phyloP scores from a whole-genome alignment of 345 rosid genomes.

The Hibiscus mutabilis region DNA sequence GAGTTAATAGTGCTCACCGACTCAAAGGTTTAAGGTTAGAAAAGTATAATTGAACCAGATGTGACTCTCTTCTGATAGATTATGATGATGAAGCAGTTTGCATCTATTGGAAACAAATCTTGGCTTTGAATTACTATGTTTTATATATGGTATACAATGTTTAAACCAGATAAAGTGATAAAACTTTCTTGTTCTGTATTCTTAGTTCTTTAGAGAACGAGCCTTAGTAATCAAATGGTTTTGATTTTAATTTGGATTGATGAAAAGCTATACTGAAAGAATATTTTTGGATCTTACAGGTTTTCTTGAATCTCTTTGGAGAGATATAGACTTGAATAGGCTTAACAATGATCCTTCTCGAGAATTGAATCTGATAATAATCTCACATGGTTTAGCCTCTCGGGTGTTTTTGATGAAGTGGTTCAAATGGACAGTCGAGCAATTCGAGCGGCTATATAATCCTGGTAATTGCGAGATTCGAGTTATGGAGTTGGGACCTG shows the following conservation, averaged over 20 bases:
- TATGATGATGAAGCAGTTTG: not conserved
- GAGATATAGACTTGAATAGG: constrained; percentile 89
- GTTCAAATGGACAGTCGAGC: constrained; percentile 96
- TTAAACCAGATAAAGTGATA: not conserved
- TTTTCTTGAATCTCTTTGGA: constrained; percentile 93
- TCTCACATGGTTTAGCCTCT: constrained; percentile 71
- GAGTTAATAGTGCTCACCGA: not conserved
- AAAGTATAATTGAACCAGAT: not conserved
- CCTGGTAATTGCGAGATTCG: constrained; percentile 65
- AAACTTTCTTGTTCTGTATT: not conserved
- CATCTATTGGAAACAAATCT: not conserved
- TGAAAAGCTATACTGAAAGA: not conserved
- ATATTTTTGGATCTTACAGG: constrained; percentile 30
- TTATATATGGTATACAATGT: not conserved
- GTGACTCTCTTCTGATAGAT: not conserved
- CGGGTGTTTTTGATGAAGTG: constrained; percentile 97
- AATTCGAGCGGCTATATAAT: constrained; percentile 72
- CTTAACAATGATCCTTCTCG: constrained; percentile 43
- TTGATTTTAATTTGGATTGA: not conserved
- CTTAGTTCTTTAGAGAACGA: not conserved
- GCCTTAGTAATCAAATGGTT: not conserved
- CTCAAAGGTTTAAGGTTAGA: not conserved
- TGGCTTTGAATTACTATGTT: not conserved
- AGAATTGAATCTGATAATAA: constrained; percentile 76
- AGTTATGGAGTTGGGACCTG: constrained; percentile 71